Percentiles rank a stretch among this genome's conserved stretches.
Conservation (phyloP, 129 eudicot genomes). For the Erigeron canadensis region DNA sequence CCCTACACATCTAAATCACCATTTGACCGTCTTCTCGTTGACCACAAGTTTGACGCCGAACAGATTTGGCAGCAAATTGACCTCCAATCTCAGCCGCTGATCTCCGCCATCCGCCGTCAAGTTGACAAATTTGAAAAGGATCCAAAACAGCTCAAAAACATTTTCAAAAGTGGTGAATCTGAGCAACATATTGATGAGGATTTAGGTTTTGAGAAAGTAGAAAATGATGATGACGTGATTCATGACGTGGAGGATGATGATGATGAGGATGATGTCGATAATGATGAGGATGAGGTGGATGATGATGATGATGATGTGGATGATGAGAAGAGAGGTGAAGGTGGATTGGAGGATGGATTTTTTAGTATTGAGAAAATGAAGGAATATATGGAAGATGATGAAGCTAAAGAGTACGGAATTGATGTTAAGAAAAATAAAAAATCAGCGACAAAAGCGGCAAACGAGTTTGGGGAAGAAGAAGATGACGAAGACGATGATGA, state of each 20-base stretch:
- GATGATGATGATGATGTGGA: conserved; percentile 30
- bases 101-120: conserved; percentile 52
- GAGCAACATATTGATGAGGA: conserved; percentile 17
- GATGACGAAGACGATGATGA: conserved; percentile 41
- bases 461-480: conserved; percentile 31
- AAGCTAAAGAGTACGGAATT: conserved; percentile 67
- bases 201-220: conserved; percentile 12
- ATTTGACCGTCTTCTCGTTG: conserved; percentile 48
- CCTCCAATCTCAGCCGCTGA: conserved; percentile 68
- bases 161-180: conserved; percentile 23
- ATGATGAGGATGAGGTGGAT: conserved; percentile 29
- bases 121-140: conserved; percentile 56
- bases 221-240: conserved; percentile 32
- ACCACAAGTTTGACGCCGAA: conserved; percentile 81
- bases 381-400: conserved; percentile 67
- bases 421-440: conserved; percentile 34
- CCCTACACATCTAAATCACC: conserved; percentile 71
- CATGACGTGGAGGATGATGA: conserved; percentile 35
- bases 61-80: conserved; percentile 98
- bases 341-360: conserved; percentile 69
- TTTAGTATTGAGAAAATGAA: conserved; percentile 75
- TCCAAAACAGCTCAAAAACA: conserved; percentile 37
- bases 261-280: conserved; percentile 38
- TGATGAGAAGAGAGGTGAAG: conserved; percentile 22
- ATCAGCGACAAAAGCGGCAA: conserved; percentile 10